Conservation (phyloP, 768 basidiomycete species). For the Lactarius sp. region DNA sequence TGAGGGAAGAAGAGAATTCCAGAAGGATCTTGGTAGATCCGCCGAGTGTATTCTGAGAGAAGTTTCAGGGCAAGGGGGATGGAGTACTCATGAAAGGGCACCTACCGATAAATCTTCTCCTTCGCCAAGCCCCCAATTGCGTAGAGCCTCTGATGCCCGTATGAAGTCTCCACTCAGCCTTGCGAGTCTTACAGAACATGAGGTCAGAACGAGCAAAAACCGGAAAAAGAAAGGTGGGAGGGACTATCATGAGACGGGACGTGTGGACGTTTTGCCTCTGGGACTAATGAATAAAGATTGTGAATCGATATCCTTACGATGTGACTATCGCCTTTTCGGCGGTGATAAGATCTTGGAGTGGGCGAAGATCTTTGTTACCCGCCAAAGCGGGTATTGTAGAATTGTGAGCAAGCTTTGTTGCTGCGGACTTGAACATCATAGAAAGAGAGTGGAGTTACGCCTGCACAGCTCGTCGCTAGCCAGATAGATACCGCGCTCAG, state of each 20-base stretch:
- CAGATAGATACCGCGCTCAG: neutral
- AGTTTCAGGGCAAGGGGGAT: neutral
- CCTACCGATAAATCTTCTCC: conserved; percentile 78
- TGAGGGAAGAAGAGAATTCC: conserved; percentile 62
- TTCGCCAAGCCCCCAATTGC: conserved; percentile 70
- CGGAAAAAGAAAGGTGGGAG: neutral
- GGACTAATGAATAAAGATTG: conserved; percentile 5
- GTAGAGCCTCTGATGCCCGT: conserved; percentile 68
- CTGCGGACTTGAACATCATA: conserved; percentile 70
- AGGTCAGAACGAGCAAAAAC: neutral
- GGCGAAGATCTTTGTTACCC: conserved; percentile 72
- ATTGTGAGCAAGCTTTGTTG: conserved; percentile 85
- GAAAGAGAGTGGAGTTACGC: neutral
- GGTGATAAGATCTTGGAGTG: conserved; percentile 84
- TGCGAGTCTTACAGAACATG: conserved; percentile 43
- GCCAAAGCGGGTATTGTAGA: conserved; percentile 68
- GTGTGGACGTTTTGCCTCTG: neutral
- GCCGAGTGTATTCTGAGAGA: conserved; percentile 61
- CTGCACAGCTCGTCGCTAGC: neutral
- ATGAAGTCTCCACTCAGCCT: conserved; percentile 59
- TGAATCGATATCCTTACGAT: conserved; percentile 46
- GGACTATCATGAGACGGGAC: neutral
- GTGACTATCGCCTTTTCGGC: conserved; percentile 79
- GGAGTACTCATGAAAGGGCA: conserved; percentile 11
- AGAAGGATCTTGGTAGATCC: conserved; percentile 63